Evolutionary conservation across 495 filamentous ascomycete species (phyloP), one percentile per base, ranked within the genome.

Genomic region (Amphirosellinia nigrospora): DNA sequence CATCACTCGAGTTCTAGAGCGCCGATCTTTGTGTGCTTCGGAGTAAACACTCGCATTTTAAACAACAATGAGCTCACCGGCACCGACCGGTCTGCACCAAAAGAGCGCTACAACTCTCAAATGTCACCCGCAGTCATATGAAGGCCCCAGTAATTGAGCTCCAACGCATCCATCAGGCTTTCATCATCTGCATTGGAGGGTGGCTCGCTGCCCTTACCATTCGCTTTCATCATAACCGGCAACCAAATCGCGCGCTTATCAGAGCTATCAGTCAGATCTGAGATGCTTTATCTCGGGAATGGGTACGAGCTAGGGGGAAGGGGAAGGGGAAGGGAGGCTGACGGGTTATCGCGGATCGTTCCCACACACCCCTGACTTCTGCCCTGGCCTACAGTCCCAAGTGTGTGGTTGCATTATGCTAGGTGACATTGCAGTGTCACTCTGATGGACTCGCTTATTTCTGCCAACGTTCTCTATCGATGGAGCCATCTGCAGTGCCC

Each of bases 371-470:
- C 58, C 36, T 61, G 36, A n/a, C n/a, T 11, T 61, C 10, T 11
- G 26, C 34, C 58, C 36, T 61, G 36, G 34, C n/a, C 21, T 61
- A 11, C 21, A 41, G 26, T 41, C n/a, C 36, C 38, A 63, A 45
- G 39, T 32, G 10, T n/a, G 36, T 46, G 60, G 39, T 64, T 50
- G 43, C 61, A 64, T 64, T 64, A 64, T 48, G 41, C 61, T 48
- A 50, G 43, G 61, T 10, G 45, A 50, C 61, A 28, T 46, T 64
- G 61, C 61, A 64, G 43, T 30, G 61, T 50, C 61, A 64, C 61
- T 28, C 36, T 30, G 45, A 48, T 48, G 30, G n/a, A 36, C 41
- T 64, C 61, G 61, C 43, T 28, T 50, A 50, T 15, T 36, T 50
- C 30, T 64, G 26, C 61, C 43, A 64, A 19, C 16, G 28, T 30